These are phyloP conservation scores for Oenanthe sinensis DNA, from an alignment of 129 eudicot species.

Conservation along the genomic window DNA sequence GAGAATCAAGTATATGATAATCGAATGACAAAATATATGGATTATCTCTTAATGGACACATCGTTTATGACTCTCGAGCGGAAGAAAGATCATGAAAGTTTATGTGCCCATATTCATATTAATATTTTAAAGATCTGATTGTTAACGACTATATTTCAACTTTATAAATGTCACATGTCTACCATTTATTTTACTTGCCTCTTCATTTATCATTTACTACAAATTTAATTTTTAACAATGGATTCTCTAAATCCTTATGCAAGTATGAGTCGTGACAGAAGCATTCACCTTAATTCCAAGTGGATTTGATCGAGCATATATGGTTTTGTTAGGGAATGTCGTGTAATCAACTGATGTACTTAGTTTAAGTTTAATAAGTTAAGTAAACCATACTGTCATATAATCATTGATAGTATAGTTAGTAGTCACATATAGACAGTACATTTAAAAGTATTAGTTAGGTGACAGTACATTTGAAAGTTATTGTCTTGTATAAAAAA, in stretches of 20 bases:
- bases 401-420: too few relatives aligned
- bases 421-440: too few relatives aligned
- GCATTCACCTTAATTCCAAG: too few relatives aligned
- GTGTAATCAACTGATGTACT: too few relatives aligned
- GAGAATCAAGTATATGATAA: background rate
- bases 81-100: background rate
- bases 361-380: too few relatives aligned
- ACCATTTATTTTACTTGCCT: background rate
- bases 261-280: background rate
- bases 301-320: too few relatives aligned
- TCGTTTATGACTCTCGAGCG: background rate
- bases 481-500: too few relatives aligned
- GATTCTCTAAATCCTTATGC: background rate
- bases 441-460: too few relatives aligned
- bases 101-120: background rate
- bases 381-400: too few relatives aligned
- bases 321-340: too few relatives aligned
- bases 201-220: background rate
- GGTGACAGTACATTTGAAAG: too few relatives aligned
- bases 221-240: background rate
- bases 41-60: background rate
- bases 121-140: background rate
- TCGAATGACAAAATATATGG: background rate
- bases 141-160: background rate
- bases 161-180: too few relatives aligned